phyloP scores from a whole-genome alignment of 2,329 filamentous ascomycete species.

The Cadophora sp. region DNA sequence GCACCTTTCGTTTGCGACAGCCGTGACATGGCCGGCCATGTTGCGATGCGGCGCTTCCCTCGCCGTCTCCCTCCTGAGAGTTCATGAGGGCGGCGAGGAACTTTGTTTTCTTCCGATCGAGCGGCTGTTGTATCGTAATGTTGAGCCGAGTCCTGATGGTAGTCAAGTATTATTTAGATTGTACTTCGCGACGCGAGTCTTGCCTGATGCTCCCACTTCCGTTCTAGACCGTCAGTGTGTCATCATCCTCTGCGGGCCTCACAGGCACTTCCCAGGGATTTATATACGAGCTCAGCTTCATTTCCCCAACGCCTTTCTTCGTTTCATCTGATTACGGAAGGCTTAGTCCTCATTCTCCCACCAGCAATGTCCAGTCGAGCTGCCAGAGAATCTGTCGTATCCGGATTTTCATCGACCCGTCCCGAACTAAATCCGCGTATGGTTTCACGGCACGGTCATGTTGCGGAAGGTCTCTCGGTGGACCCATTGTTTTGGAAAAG shows the following conservation, averaged over 20 bases:
- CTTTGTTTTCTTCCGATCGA: neutral
- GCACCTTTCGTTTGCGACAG: conserved; percentile 61
- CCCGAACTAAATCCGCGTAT: conserved; percentile 1
- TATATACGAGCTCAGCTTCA: neutral
- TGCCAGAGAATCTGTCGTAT: neutral
- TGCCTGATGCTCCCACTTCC: neutral
- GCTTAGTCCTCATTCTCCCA: conserved; percentile 2
- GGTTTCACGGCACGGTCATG: neutral
- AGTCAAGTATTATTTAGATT: neutral
- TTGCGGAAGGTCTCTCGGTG: neutral
- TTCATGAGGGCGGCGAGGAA: conserved; percentile 7
- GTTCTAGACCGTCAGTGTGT: conserved; percentile 8
- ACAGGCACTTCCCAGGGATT: neutral
- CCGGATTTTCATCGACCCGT: neutral
- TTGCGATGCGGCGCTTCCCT: conserved; percentile 10
- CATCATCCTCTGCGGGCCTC: conserved; percentile 2
- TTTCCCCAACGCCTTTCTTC: neutral
- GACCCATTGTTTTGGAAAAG: neutral
- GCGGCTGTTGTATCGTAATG: neutral
- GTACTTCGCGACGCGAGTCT: neutral
- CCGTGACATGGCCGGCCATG: conserved; percentile 27
- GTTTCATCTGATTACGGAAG: conserved; percentile 4
- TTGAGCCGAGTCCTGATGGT: neutral
- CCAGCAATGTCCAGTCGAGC: neutral
- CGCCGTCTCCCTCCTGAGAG: conserved; percentile 12